These are phyloP conservation scores for Sugiyamaella lignohabitans DNA, from an alignment of 805 yeast genomes.

Conservation along the genomic window DNA sequence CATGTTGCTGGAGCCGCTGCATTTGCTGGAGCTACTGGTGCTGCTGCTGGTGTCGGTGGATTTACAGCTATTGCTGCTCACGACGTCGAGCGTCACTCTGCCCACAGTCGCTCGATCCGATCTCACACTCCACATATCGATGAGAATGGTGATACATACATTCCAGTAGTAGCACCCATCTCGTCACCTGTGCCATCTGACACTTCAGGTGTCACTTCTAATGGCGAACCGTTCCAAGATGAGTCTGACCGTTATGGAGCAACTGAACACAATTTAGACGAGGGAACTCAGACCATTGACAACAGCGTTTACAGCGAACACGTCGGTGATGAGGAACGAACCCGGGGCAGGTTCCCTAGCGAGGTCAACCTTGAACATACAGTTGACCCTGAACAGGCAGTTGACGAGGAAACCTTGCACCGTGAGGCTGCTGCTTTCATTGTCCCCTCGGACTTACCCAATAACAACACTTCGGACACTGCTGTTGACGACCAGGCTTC, in stretches of 20 bases:
- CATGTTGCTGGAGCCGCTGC: background rate
- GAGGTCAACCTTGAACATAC: constrained; percentile 20
- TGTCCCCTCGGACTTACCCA: constrained; percentile 13
- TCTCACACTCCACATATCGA: constrained; percentile 1
- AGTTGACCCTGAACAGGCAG: constrained; percentile 13
- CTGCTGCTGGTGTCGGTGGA: background rate
- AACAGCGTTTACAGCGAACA: background rate
- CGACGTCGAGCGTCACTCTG: background rate
- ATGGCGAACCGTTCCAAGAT: constrained; percentile 23
- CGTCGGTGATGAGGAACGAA: constrained; percentile 7
- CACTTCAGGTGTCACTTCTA: constrained; percentile 24
- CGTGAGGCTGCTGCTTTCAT: constrained; percentile 14
- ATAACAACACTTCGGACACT: constrained; percentile 7
- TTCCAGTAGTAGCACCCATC: constrained; percentile 14
- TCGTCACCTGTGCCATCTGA: constrained; percentile 21
- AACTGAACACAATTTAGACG: background rate
- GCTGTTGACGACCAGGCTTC: constrained; percentile 24
- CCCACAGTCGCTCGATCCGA: background rate
- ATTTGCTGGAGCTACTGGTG: background rate
- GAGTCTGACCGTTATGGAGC: background rate
- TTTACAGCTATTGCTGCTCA: background rate
- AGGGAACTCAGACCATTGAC: background rate
- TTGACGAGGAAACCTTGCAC: constrained; percentile 17
- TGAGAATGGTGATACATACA: constrained; percentile 7
- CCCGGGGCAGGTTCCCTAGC: constrained; percentile 21